These are phyloP conservation scores for Aspergillus sojae DNA, from an alignment of 2,329 filamentous ascomycete species.

Conservation along the genomic window DNA sequence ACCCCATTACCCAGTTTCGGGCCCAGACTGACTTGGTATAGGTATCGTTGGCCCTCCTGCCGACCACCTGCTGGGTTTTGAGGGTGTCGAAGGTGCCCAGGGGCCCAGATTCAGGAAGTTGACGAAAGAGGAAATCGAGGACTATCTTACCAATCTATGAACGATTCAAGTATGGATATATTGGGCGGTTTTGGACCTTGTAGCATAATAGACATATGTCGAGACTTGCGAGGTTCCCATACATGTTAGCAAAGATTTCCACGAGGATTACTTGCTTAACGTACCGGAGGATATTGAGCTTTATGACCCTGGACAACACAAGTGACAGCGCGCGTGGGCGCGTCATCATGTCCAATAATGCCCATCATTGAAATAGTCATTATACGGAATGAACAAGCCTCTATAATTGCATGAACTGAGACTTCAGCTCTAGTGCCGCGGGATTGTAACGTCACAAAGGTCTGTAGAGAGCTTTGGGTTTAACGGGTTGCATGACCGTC, in stretches of 20 bases:
- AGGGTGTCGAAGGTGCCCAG: slow-evolving; percentile 45
- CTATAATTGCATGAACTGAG: neutral
- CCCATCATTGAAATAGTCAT: neutral
- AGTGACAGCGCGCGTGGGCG: neutral
- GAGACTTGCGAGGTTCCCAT: slow-evolving; percentile 25
- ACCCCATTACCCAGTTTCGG: neutral
- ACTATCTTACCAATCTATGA: slow-evolving; percentile 98
- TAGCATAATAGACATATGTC: slow-evolving; percentile 17
- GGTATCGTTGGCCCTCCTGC: slow-evolving; percentile 95
- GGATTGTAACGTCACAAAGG: neutral
- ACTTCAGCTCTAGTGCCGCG: neutral
- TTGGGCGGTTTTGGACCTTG: neutral
- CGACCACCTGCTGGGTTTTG: slow-evolving; percentile 86
- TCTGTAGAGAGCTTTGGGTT: neutral
- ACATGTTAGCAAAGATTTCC: neutral
- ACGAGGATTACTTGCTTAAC: neutral
- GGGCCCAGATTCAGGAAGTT: slow-evolving; percentile 63
- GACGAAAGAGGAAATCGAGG: slow-evolving; percentile 97
- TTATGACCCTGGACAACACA: neutral
- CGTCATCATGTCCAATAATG: neutral
- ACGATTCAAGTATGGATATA: slow-evolving; percentile 23
- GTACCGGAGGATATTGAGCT: neutral
- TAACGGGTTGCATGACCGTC: neutral
- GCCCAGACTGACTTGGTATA: slow-evolving; percentile 39
- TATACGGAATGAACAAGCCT: neutral